Base-by-base conservation (phyloP, 2,329 filamentous ascomycete genomes). In the Esteya vermicola region DNA sequence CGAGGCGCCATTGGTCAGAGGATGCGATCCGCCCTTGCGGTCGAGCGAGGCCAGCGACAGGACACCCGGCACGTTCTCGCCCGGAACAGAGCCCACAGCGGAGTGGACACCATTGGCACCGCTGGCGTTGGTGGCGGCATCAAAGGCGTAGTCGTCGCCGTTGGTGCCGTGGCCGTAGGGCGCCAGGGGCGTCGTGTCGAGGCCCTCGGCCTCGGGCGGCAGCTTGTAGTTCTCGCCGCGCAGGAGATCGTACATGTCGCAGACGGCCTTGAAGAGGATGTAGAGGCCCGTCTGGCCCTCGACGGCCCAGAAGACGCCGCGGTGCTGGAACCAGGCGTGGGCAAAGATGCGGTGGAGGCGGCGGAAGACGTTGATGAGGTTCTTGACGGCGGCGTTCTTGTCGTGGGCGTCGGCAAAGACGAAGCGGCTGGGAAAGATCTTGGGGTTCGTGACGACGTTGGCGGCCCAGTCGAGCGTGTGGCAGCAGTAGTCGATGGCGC, bases 401-500 rank as follows among this genome's bases (percentile, higher is more conserved):
- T 75, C 75, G 54, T 76, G 70, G 30, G 64, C 65, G 55, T 72
- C 71, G 41, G 59, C 63, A 22, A 68, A 52, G 39, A 73, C 69
- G 47, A 93, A 74, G 39, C 91, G 75, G 50, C 85, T 93, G 1
- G 91, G 89, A 56, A 98, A 98, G 55, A 91, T 82, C 65, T 95
- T 95, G 40, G 85, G 83, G 51, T 86, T 91, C 3, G 89, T 94
- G 42, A 98, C 78, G 18, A 89, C 83, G 52, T 93, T 94, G 42
- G 85, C 88, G 3, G 91, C 91, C 85, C 89, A 96, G 63, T 98
- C 91, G 33, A 98, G 78, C 0, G 91, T 98, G 57, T 98, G 91
- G 58, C 89, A 96, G 70, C 88, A 95, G 64, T 98, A 98, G 62
- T 98, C 91, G 54, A 98, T 95, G 38, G 91, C 91, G 60, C 89